phyloP scores from a whole-genome alignment of 2,329 filamentous ascomycete genomes.

The Lachnellula hyalina region DNA sequence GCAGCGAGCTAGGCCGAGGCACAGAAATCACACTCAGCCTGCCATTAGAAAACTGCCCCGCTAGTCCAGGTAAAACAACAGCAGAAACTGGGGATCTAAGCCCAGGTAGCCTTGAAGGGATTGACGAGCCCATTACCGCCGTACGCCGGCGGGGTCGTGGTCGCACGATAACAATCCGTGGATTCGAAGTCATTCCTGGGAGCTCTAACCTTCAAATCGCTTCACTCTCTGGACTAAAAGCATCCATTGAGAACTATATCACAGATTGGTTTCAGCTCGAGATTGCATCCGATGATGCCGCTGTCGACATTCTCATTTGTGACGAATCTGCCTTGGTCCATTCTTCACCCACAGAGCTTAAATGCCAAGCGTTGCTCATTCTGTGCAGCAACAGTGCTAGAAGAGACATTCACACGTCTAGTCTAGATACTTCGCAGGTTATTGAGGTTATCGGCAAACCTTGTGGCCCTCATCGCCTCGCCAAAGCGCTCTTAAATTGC shows the following conservation, averaged over 20 bases:
- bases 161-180: constrained; percentile 17
- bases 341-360: constrained; percentile 4
- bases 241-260: constrained; percentile 19
- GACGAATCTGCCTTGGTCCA: constrained; percentile 17
- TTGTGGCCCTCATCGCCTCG: constrained; percentile 22
- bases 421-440: constrained; percentile 9
- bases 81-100: background rate
- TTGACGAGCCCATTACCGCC: constrained; percentile 11
- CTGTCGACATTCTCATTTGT: constrained; percentile 17
- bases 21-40: constrained; percentile 49
- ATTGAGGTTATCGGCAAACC: constrained; percentile 24
- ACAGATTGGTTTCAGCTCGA: constrained; percentile 19
- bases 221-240: constrained; percentile 14
- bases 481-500: constrained; percentile 22
- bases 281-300: constrained; percentile 2
- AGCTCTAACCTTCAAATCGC: constrained; percentile 11
- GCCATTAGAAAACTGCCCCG: constrained; percentile 24
- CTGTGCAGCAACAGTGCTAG: constrained; percentile 18
- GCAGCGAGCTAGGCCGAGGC: constrained; percentile 46
- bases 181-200: constrained; percentile 14
- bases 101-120: background rate
- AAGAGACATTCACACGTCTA: constrained; percentile 14
- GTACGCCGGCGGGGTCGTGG: constrained; percentile 16
- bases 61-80: background rate
- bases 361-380: constrained; percentile 13